Conservation (phyloP, 2,329 filamentous ascomycete species). For the Colletotrichum theobromicola region DNA sequence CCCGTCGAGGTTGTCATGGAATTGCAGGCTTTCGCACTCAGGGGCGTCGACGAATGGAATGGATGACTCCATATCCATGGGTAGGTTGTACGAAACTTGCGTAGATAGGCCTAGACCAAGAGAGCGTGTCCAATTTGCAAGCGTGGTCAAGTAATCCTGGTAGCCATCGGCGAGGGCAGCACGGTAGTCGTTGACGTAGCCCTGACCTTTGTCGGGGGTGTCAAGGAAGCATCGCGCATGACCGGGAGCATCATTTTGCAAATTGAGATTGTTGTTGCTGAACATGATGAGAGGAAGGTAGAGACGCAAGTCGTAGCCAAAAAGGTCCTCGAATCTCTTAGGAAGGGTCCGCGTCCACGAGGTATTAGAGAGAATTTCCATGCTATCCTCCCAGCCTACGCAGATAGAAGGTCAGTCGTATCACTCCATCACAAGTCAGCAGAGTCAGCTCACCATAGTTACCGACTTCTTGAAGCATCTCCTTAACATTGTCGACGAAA, state of each 20-base stretch:
- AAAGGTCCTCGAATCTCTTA: slow-evolving; percentile 30
- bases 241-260: background rate
- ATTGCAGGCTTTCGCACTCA: slow-evolving; percentile 44
- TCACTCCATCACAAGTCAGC: background rate
- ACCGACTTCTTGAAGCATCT: slow-evolving; percentile 35
- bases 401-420: background rate
- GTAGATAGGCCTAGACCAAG: slow-evolving; percentile 40
- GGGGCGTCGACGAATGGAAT: slow-evolving; percentile 42
- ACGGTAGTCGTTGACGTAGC: slow-evolving; percentile 8
- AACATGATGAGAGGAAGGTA: slow-evolving; percentile 37
- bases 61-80: slow-evolving; percentile 44
- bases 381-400: slow-evolving; percentile 37
- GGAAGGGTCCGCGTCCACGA: slow-evolving; percentile 41
- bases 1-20: slow-evolving; percentile 39
- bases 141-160: background rate
- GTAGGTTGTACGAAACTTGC: slow-evolving; percentile 45
- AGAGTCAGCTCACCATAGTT: no score
- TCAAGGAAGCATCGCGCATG: background rate
- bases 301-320: slow-evolving; percentile 36
- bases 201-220: background rate
- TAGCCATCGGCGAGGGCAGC: background rate
- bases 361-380: slow-evolving; percentile 35
- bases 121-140: background rate
- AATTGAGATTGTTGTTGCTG: background rate
- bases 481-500: slow-evolving; percentile 32